These are phyloP conservation scores for Scenedesmus sp. DNA, from an alignment of 163 green algal genomes.

Conservation along the genomic window DNA sequence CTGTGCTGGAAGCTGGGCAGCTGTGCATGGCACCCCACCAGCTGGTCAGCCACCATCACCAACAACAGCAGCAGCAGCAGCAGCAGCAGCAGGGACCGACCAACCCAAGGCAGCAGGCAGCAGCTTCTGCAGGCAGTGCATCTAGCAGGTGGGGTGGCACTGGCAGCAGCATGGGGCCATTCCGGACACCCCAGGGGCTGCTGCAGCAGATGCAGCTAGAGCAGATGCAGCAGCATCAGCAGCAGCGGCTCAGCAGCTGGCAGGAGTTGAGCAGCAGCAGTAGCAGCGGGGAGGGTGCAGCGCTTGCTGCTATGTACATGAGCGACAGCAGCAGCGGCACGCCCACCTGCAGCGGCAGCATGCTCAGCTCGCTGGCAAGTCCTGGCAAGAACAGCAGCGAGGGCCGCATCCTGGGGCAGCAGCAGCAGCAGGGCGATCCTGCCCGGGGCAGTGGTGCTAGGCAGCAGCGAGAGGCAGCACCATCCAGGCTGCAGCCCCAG, in stretches of 20 bases:
- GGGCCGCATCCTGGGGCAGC: too few relatives aligned
- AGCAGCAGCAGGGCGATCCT: not conserved
- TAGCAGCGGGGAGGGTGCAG: slow-evolving; percentile 14
- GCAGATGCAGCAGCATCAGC: not conserved
- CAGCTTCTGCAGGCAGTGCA: not conserved
- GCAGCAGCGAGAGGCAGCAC: not conserved
- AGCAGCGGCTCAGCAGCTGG: slow-evolving; percentile 18
- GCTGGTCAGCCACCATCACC: slow-evolving; percentile 5
- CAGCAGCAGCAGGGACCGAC: not conserved
- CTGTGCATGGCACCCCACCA: slow-evolving; percentile 29
- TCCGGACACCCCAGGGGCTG: slow-evolving; percentile 22
- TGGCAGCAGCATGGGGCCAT: not conserved
- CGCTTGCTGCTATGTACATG: not conserved
- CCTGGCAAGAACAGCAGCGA: not conserved
- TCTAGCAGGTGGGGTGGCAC: not conserved
- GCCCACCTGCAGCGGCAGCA: not conserved
- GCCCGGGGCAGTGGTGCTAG: not conserved
- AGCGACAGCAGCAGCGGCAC: not conserved
- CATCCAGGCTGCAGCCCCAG: not conserved
- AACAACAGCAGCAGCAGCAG: slow-evolving; percentile 3
- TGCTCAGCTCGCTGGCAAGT: not conserved
- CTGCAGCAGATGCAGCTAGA: slow-evolving; percentile 16
- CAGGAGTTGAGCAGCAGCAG: slow-evolving; percentile 3
- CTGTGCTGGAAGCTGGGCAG: not conserved
- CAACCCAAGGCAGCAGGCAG: not conserved